These are phyloP conservation scores for Anthracocystis setariae DNA, from an alignment of 1,284 basidiomycete species.

Conservation along the genomic window DNA sequence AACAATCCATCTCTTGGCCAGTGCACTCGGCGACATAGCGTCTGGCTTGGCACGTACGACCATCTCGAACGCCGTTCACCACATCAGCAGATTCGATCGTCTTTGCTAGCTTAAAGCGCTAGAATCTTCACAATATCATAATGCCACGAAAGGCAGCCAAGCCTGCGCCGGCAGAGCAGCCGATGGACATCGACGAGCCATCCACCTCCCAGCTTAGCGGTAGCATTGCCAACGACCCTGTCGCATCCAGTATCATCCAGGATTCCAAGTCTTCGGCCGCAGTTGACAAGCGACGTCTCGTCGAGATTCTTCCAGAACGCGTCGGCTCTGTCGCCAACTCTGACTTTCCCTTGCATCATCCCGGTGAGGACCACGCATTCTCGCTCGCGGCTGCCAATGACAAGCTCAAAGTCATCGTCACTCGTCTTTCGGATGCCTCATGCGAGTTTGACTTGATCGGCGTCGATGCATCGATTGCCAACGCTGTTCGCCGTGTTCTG, in stretches of 20 bases:
- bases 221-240: constrained; percentile 36
- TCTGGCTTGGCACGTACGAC: no score
- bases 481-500: constrained; percentile 89
- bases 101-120: no score
- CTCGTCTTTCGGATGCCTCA: constrained; percentile 53
- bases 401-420: constrained; percentile 52
- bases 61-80: no score
- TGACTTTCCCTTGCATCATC: constrained; percentile 57
- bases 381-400: constrained; percentile 41
- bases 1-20: no score
- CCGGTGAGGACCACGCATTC: constrained; percentile 51
- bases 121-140: not conserved
- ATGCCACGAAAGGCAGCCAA: constrained; percentile 34
- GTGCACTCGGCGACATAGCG: no score
- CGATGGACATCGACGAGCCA: constrained; percentile 44
- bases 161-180: constrained; percentile 14
- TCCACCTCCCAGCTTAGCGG: constrained; percentile 30
- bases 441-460: constrained; percentile 96
- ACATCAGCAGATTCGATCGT: no score
- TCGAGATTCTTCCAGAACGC: constrained; percentile 62
- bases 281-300: constrained; percentile 55
- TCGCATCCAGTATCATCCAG: constrained; percentile 31
- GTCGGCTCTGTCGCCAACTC: constrained; percentile 61
- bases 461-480: constrained; percentile 94
- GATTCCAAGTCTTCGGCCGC: constrained; percentile 38